Percentiles rank a stretch among this genome's conserved stretches.
Evolutionary conservation across 2,329 filamentous ascomycete species (phyloP).

Genomic region (Talaromyces sp.): DNA sequence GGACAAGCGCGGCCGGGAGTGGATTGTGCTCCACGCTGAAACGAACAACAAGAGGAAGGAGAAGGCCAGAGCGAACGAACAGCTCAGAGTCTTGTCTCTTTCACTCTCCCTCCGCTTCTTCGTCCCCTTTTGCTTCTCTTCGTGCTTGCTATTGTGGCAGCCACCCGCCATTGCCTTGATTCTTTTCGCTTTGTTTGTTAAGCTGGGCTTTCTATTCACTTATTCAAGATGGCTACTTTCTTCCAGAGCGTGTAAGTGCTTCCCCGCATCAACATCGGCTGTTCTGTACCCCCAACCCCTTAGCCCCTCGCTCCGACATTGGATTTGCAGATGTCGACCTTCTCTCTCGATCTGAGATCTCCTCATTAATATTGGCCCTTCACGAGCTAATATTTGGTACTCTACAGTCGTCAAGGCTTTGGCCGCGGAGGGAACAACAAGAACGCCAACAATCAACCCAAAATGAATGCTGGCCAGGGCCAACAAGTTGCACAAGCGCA

Average conservation of each 20-base stretch:
- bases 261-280: constrained; percentile 17
- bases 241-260: constrained; percentile 50
- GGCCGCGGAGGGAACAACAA: constrained; percentile 47
- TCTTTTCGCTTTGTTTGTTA: constrained; percentile 6
- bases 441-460: constrained; percentile 39
- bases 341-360: constrained; percentile 1
- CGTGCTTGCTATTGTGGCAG: constrained; percentile 7
- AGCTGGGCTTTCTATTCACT: constrained; percentile 11
- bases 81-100: constrained; percentile 7
- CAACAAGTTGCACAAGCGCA: constrained; percentile 28
- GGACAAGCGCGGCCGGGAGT: constrained; percentile 2
- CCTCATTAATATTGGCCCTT: not conserved
- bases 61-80: constrained; percentile 13
- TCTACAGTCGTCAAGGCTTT: constrained; percentile 47
- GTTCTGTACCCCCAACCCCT: constrained; percentile 6
- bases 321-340: constrained; percentile 7
- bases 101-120: constrained; percentile 7
- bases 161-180: not conserved
- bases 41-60: constrained; percentile 14
- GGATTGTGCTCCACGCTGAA: constrained; percentile 18
- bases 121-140: not conserved
- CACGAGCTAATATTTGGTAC: constrained; percentile 9
- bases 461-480: constrained; percentile 36
- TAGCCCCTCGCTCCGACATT: not conserved
- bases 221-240: constrained; percentile 44